Evolutionary conservation across 1,284 basidiomycete species (phyloP).

Genomic region (Apiotrichum brassicae): DNA sequence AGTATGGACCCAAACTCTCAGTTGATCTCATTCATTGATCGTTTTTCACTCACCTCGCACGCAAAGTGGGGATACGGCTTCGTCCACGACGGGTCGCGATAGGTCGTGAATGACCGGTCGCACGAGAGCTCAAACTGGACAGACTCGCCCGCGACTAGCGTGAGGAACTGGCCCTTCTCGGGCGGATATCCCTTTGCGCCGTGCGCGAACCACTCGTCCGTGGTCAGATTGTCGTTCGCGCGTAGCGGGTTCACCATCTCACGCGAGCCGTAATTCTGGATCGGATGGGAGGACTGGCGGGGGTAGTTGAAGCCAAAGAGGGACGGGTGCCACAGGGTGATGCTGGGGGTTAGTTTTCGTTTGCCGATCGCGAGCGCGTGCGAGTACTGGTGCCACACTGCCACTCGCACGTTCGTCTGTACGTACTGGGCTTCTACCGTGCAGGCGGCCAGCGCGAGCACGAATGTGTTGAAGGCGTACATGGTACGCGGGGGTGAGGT

Average conservation of each 20-base stretch:
- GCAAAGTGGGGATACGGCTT: not conserved
- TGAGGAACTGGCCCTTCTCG: slow-evolving; percentile 3
- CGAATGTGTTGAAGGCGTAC: not conserved
- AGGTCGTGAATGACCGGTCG: slow-evolving; percentile 4
- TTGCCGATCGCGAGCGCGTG: too few species aligned
- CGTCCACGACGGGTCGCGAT: slow-evolving; percentile 6
- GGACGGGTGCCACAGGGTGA: not conserved
- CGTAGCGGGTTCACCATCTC: not conserved
- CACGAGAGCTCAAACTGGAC: slow-evolving; percentile 9
- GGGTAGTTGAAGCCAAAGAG: slow-evolving; percentile 3
- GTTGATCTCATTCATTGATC: too few species aligned
- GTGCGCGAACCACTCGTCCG: slow-evolving; percentile 58
- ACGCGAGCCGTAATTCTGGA: not conserved
- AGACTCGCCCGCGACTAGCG: slow-evolving; percentile 4
- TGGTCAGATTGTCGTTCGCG: not conserved
- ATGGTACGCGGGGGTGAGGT: not conserved
- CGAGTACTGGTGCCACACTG: too few species aligned
- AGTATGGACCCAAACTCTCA: not conserved
- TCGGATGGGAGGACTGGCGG: not conserved
- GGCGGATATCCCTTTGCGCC: slow-evolving; percentile 24
- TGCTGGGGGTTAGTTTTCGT: too few species aligned
- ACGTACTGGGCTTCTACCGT: too few species aligned
- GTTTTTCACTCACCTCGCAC: slow-evolving; percentile 1
- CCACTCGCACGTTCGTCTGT: too few species aligned
- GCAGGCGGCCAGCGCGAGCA: not conserved